These are phyloP conservation scores for Cutaneotrichosporon sp. DNA, from an alignment of 1,284 basidiomycete genomes.

Conservation along the genomic window DNA sequence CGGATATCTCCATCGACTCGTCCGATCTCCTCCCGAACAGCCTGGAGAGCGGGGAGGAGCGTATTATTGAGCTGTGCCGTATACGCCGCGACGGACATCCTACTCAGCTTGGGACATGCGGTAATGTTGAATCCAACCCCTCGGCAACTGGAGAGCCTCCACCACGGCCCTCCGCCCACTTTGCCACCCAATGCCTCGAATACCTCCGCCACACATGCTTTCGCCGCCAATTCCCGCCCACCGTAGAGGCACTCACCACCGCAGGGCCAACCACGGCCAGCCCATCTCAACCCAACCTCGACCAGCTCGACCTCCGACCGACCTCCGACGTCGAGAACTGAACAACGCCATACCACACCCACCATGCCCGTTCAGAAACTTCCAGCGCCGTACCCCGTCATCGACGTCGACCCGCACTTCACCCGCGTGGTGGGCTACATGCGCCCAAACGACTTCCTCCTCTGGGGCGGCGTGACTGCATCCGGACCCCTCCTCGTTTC, in stretches of 20 bases:
- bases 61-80: conserved; percentile 14
- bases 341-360: background rate
- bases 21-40: conserved; percentile 15
- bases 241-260: too few species aligned
- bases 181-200: background rate
- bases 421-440: conserved; percentile 84
- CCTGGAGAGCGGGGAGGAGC: conserved; percentile 19
- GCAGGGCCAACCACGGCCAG: background rate
- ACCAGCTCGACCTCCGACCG: too few species aligned
- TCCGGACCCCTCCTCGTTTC: conserved; percentile 45
- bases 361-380: conserved; percentile 66
- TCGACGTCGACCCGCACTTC: conserved; percentile 90
- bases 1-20: conserved; percentile 21
- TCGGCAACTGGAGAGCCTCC: background rate
- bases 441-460: conserved; percentile 78
- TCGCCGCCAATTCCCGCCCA: background rate
- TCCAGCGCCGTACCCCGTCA: conserved; percentile 70
- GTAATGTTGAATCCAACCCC: background rate
- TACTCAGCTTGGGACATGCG: too few species aligned
- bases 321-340: too few species aligned
- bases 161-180: background rate
- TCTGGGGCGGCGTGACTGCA: conserved; percentile 75
- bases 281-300: background rate
- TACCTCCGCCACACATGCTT: background rate
- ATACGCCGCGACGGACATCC: conserved; percentile 13